Base-by-base conservation (phyloP, 2,329 filamentous ascomycete genomes). In the Dactylellina parvicollis region DNA sequence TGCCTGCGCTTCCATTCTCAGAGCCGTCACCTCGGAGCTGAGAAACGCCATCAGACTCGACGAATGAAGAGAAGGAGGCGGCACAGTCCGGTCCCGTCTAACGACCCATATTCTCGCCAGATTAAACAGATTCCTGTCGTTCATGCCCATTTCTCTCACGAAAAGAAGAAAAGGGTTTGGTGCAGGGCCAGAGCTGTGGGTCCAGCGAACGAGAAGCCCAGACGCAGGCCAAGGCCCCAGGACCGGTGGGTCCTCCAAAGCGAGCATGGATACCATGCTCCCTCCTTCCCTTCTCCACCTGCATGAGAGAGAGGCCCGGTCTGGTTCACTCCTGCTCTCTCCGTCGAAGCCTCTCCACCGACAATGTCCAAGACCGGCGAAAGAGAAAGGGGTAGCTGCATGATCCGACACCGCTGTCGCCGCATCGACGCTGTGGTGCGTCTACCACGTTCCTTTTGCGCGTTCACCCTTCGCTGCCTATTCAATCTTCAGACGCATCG, bases 381-480 rank as follows among this genome's bases (percentile, higher is more conserved):
- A 16, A 32, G 44, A 34, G 59, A 67, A 57, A 59, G 52, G 62
- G 62, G 52, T 40, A 56, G 52, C n/a, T 67, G 62, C 62, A 67
- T 67, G 59, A 26, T 57, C 50, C 61, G 61, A 66, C 38, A 66
- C 61, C 34, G 47, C 18, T 38, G 12, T 40, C 50, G 46, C 59
- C 59, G 60, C 49, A 65, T 66, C 61, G 61, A 55, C 42, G 32
- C 61, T 49, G n/a, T 42, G 28, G 47, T 47, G 30, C 20, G 46
- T 56, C 42, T 49, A 46, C 52, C 36, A 26, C 52, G 36, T 24
- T 56, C 8, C 10, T 22, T 64, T 36, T 24, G 20, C 50, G 34
- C 26, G 14, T 26, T 66, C 38, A 18, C 9, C 30, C 26, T 18
- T 49, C 36, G 62, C 50, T 57, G 62, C 62, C 62, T 67, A 67